phyloP scores from a whole-genome alignment of 1,284 basidiomycete genomes.

The Ceratobasidium papillatum region DNA sequence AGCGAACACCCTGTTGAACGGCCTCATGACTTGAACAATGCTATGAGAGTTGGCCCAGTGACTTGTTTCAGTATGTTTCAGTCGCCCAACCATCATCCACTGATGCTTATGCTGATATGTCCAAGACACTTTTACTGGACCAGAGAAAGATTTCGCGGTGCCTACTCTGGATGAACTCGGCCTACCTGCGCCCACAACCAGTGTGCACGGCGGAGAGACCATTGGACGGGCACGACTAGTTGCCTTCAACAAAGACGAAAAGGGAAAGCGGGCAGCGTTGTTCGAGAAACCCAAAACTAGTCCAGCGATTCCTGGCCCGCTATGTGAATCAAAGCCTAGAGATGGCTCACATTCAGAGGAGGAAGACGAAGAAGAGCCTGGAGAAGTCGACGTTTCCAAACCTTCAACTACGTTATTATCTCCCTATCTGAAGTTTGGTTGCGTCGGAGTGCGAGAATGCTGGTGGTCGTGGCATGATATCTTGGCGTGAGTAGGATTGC shows the following conservation, averaged over 20 bases:
- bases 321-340: slow-evolving; percentile 19
- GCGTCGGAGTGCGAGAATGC: slow-evolving; percentile 56
- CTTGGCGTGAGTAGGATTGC: slow-evolving; percentile 49
- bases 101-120: neutral
- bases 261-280: slow-evolving; percentile 51
- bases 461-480: slow-evolving; percentile 55
- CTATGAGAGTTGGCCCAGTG: slow-evolving; percentile 48
- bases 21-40: slow-evolving; percentile 50
- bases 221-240: slow-evolving; percentile 55
- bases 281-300: slow-evolving; percentile 62
- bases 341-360: neutral
- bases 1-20: slow-evolving; percentile 42
- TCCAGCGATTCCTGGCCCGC: slow-evolving; percentile 56
- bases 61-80: slow-evolving; percentile 49
- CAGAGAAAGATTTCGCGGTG: slow-evolving; percentile 56
- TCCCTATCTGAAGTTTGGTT: slow-evolving; percentile 61
- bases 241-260: slow-evolving; percentile 54
- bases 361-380: neutral
- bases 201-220: slow-evolving; percentile 60
- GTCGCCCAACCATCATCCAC: neutral
- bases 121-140: slow-evolving; percentile 54
- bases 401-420: slow-evolving; percentile 55
- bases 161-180: slow-evolving; percentile 59
- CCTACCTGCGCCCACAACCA: slow-evolving; percentile 54
- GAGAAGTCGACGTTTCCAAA: slow-evolving; percentile 21